Percentiles rank a stretch among this genome's conserved stretches.
Conservation (phyloP, 768 basidiomycete genomes). For the Daedaleopsis nitida region DNA sequence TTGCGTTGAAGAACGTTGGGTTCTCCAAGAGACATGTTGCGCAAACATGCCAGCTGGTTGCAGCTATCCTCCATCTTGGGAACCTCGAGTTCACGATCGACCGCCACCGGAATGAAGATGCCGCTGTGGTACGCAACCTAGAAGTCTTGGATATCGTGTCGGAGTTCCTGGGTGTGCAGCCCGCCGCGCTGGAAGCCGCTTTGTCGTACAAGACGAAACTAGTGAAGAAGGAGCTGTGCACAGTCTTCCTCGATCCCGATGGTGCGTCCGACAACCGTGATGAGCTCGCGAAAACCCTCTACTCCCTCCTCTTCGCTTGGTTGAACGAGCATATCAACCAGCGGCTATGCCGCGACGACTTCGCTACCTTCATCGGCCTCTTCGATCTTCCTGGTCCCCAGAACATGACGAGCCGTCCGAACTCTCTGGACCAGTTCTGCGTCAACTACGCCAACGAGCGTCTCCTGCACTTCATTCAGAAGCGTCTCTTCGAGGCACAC, state of each 20-base stretch:
- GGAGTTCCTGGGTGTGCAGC: constrained; percentile 86
- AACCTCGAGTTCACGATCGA: constrained; percentile 93
- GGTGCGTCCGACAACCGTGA: constrained; percentile 92
- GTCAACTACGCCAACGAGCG: constrained; percentile 97
- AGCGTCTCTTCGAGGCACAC: constrained; percentile 77
- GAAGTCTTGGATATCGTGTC: constrained; percentile 83
- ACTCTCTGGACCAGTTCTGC: constrained; percentile 95
- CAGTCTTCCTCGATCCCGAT: constrained; percentile 93
- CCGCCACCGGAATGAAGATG: constrained; percentile 82
- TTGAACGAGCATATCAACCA: constrained; percentile 96
- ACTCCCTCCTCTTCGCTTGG: constrained; percentile 95
- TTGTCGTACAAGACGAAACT: constrained; percentile 92
- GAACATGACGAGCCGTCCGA: constrained; percentile 83
- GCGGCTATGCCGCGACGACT: constrained; percentile 92
- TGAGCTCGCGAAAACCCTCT: constrained; percentile 90
- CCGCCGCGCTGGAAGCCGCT: constrained; percentile 71
- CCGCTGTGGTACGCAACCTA: constrained; percentile 86
- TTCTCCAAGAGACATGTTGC: constrained; percentile 94
- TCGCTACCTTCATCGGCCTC: constrained; percentile 86
- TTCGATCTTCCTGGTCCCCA: constrained; percentile 94
- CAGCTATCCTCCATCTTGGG: constrained; percentile 94
- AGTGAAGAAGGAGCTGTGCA: constrained; percentile 95
- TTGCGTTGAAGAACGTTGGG: constrained; percentile 90
- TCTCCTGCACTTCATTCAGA: constrained; percentile 81
- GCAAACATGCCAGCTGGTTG: constrained; percentile 91